Conservation (phyloP, 257 asterid species). For the Petunia axillaris region DNA sequence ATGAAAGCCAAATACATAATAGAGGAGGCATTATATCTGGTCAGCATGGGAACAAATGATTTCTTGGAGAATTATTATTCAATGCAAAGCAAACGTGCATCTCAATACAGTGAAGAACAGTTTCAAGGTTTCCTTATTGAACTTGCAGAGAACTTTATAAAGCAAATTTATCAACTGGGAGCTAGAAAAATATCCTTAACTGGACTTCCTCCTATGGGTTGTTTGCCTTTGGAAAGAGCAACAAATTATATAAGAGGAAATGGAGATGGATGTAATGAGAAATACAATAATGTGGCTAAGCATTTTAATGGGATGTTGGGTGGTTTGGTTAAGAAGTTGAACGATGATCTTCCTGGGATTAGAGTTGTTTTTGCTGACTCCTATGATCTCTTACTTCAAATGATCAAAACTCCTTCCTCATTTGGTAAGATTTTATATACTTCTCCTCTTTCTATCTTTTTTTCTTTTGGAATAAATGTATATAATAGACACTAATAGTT, state of each 20-base stretch:
- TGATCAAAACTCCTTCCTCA: constrained; percentile 59
- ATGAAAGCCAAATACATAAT: constrained; percentile 49
- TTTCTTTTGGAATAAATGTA: neutral
- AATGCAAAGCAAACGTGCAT: constrained; percentile 42
- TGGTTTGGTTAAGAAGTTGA: constrained; percentile 51
- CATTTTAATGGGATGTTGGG: constrained; percentile 57
- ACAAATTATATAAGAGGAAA: constrained; percentile 60
- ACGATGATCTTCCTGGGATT: constrained; percentile 60
- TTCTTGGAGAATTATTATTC: constrained; percentile 88
- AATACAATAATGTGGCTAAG: constrained; percentile 62
- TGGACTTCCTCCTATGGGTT: constrained; percentile 97
- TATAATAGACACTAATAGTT: no score
- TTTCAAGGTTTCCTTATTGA: constrained; percentile 53
- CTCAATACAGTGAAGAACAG: constrained; percentile 62
- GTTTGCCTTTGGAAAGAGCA: constrained; percentile 81
- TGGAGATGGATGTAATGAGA: constrained; percentile 64
- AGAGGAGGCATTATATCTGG: constrained; percentile 60
- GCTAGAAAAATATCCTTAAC: constrained; percentile 71
- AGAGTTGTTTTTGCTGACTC: constrained; percentile 61
- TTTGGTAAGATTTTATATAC: constrained; percentile 53
- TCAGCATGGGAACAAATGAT: constrained; percentile 92
- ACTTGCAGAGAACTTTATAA: constrained; percentile 58
- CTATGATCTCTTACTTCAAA: constrained; percentile 49
- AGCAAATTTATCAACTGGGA: constrained; percentile 59
- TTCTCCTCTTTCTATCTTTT: neutral